A percentile compares a stretch with the other conserved stretches of the same genome.
Evolutionary conservation across 1,284 basidiomycete genomes (phyloP).

Genomic region (Leccinum glutinopallens): DNA sequence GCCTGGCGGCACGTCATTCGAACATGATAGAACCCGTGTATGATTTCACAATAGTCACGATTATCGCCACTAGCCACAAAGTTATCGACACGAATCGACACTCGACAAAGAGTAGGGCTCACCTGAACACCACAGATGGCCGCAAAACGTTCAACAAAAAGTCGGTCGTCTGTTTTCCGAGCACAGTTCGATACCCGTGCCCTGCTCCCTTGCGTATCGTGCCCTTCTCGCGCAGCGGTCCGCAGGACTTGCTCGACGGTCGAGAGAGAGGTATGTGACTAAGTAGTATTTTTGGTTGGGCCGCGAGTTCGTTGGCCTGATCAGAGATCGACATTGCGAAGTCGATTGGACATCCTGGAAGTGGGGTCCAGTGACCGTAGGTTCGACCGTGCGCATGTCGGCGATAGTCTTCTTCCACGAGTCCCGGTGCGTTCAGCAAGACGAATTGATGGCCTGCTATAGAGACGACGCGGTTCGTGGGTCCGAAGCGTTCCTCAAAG

Average conservation of each 20-base stretch:
- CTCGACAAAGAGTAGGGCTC: slow-evolving; percentile 21
- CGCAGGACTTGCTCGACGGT: slow-evolving; percentile 72
- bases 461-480: slow-evolving; percentile 52
- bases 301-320: slow-evolving; percentile 25
- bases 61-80: slow-evolving; percentile 73
- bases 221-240: slow-evolving; percentile 72
- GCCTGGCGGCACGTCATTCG: too few species aligned
- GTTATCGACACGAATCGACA: slow-evolving; percentile 5
- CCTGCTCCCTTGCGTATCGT: slow-evolving; percentile 78
- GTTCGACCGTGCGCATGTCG: slow-evolving; percentile 49
- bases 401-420: slow-evolving; percentile 80
- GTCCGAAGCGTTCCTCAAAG: slow-evolving; percentile 70
- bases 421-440: slow-evolving; percentile 72
- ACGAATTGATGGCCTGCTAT: slow-evolving; percentile 75
- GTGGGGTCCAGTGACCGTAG: slow-evolving; percentile 60
- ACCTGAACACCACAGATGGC: slow-evolving; percentile 76
- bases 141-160: slow-evolving; percentile 69
- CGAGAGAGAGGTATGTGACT: slow-evolving; percentile 84
- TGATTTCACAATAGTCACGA: slow-evolving; percentile 84
- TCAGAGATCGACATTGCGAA: slow-evolving; percentile 60
- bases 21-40: slow-evolving; percentile 40
- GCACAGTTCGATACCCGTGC: slow-evolving; percentile 79
- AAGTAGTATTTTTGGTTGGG: slow-evolving; percentile 63
- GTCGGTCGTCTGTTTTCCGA: slow-evolving; percentile 73
- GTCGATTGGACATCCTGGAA: slow-evolving; percentile 63